Percentiles rank a stretch among this genome's conserved stretches.
phyloP scores from a whole-genome alignment of 345 rosid species.

The Euphorbia lathyris region DNA sequence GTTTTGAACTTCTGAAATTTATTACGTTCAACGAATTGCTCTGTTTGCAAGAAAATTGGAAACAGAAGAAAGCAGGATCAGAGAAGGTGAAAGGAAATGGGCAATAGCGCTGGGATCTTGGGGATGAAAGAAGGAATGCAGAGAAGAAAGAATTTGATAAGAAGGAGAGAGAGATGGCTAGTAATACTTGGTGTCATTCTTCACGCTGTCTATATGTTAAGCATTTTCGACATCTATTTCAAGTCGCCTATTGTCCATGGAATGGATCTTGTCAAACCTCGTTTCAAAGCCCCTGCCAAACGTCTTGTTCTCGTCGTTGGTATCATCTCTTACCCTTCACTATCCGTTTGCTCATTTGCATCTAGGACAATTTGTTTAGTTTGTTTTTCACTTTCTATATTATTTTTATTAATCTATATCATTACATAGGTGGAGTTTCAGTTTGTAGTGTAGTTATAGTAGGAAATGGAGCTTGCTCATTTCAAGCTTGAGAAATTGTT shows the following conservation, averaged over 20 bases:
- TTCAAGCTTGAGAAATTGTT: background rate
- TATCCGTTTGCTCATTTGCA: conserved; percentile 13
- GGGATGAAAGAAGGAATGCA: conserved; percentile 36
- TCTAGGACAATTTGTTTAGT: background rate
- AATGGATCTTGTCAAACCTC: conserved; percentile 78
- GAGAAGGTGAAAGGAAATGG: conserved; percentile 24
- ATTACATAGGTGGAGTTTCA: background rate
- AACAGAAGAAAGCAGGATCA: background rate
- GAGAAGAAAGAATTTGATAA: conserved; percentile 49
- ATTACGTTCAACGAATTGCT: background rate
- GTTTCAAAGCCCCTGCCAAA: conserved; percentile 76
- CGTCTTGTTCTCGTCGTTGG: conserved; percentile 88
- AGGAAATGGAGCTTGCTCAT: background rate
- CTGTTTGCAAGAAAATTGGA: background rate
- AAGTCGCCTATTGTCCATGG: conserved; percentile 95
- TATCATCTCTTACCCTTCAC: conserved; percentile 16
- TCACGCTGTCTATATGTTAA: conserved; percentile 89
- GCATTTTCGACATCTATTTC: conserved; percentile 98
- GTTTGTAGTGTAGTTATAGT: background rate
- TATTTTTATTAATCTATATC: too few relatives aligned
- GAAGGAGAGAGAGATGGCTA: conserved; percentile 72
- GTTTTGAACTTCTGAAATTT: background rate
- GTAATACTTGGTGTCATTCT: conserved; percentile 73
- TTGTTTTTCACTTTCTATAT: background rate
- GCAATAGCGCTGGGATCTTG: conserved; percentile 63